These are phyloP conservation scores for Fusarium sp. DNA, from an alignment of 2,329 filamentous ascomycete species.

Conservation along the genomic window DNA sequence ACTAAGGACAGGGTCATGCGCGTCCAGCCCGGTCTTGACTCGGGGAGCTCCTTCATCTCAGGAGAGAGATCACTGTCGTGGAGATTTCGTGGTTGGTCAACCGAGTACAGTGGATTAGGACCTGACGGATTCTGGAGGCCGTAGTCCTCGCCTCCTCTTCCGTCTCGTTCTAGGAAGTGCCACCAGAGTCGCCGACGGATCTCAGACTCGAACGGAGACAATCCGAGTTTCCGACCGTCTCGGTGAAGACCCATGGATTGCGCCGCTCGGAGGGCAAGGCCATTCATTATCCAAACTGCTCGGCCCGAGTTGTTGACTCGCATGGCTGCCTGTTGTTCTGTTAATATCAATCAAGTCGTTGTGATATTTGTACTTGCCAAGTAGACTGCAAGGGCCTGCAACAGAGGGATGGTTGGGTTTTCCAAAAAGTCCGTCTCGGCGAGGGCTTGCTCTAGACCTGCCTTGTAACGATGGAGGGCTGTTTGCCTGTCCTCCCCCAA, in stretches of 20 bases:
- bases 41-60: slow-evolving; percentile 59
- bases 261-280: slow-evolving; percentile 59
- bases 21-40: slow-evolving; percentile 64
- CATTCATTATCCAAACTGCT: slow-evolving; percentile 56
- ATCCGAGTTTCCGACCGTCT: slow-evolving; percentile 58
- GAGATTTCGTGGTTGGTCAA: slow-evolving; percentile 66
- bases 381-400: slow-evolving; percentile 55
- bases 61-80: slow-evolving; percentile 65
- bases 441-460: slow-evolving; percentile 53
- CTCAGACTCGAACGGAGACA: slow-evolving; percentile 66
- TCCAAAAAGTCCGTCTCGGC: slow-evolving; percentile 55
- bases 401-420: slow-evolving; percentile 49
- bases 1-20: slow-evolving; percentile 68
- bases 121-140: slow-evolving; percentile 50
- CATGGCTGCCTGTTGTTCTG: slow-evolving; percentile 41
- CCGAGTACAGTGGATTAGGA: slow-evolving; percentile 47
- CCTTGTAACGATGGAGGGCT: slow-evolving; percentile 46
- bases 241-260: slow-evolving; percentile 67
- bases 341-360: neutral
- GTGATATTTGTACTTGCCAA: slow-evolving; percentile 42
- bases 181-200: slow-evolving; percentile 69
- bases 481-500: slow-evolving; percentile 39
- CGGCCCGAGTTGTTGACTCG: slow-evolving; percentile 50
- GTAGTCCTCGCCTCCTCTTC: slow-evolving; percentile 66
- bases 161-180: slow-evolving; percentile 62